Evolutionary conservation across 2,329 filamentous ascomycete genomes (phyloP), one percentile per base, ranked within the genome.

Genomic region (Apiospora arundinis): DNA sequence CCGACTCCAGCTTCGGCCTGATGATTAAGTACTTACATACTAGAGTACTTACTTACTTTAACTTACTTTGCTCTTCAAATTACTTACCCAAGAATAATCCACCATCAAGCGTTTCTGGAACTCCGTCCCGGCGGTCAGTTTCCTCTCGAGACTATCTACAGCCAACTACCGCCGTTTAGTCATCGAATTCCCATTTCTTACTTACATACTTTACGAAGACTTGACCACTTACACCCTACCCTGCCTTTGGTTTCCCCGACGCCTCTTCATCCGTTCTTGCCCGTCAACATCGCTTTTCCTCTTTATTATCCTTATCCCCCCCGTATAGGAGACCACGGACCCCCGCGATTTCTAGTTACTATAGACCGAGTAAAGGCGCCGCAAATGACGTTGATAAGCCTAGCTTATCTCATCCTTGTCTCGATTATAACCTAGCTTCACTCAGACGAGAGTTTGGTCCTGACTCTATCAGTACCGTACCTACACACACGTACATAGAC

Each of bases 301-400:
- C 69, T 70, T 67, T 67, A 7, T 21, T 44, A 16, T 67, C 66
- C 11, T 40, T n/a, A 63, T 16, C 28, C 66, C 45, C 28, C 28
- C 7, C 28, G 23, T 37, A 45, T 67, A 44, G 45, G 40, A 45
- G 45, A 67, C 21, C 21, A 42, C 48, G 46, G 46, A 40, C 46
- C 32, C 46, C 37, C 46, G 32, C 67, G 70, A 48, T 63, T 63
- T 48, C 65, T 70, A 40, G 28, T 42, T 37, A 65, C 70, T 65
- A 63, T 70, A 70, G 70, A 73, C 72, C 70, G 73, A 69, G 68
- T 74, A 68, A 72, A 68, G 68, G 71, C 48, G 28, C 37, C 71
- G 49, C 67, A 48, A 85, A 89, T 89, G 87, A 88, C 86, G 83
- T 83, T 82, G 84, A 88, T 87, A 87, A 87, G 84, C 82, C 82